Base-by-base conservation (phyloP, 208 protist genomes). In the Leptomonas pyrrhocoris region DNA sequence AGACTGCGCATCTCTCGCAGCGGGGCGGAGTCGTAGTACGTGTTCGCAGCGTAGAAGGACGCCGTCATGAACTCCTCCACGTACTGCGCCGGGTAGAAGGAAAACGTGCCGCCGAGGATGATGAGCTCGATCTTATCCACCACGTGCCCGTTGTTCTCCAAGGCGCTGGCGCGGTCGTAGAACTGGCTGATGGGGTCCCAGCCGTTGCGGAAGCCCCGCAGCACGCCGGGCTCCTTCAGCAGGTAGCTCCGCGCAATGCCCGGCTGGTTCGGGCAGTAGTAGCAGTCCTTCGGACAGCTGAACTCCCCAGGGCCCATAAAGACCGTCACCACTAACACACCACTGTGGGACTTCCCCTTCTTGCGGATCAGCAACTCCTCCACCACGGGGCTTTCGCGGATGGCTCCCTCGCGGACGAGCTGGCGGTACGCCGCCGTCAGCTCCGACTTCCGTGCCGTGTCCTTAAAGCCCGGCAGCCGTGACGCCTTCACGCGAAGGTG, bases 41-140 rank as follows among this genome's bases (percentile, higher is more conserved):
- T 97, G 86, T 97, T 97, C 7, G 94, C 94, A 9, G 95, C 93
- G 72, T 95, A 98, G 68, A 95, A 97, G 36, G 85, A 92, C 21
- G 89, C 94, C 43, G 83, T 79, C 50, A 96, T 88, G 68, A 97
- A 97, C 63, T 91, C 77, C 77, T 96, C 88, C 1, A 94, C 78
- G 83, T 99, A 99, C 36, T 94, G 89, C 53, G 83, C 79, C 16
- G 96, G 87, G 46, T 99, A 97, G 55, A 96, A 98, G 67, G 99
- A 98, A 66, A 99, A 99, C 38, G 99, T 99, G 30, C 99, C 99
- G 34, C 99, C 99, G 84, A 99, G 99, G 62, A 99, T 93, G 72
- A 99, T 98, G 31, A 99, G 98, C 79, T 99, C 99, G 34, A 99
- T 98, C 86, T 99, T 98, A 74, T 97, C 96, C 57, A 90, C 89